These are phyloP conservation scores for Chloris gayana DNA, from an alignment of 176 grass and related monocot genomes.

Conservation along the genomic window DNA sequence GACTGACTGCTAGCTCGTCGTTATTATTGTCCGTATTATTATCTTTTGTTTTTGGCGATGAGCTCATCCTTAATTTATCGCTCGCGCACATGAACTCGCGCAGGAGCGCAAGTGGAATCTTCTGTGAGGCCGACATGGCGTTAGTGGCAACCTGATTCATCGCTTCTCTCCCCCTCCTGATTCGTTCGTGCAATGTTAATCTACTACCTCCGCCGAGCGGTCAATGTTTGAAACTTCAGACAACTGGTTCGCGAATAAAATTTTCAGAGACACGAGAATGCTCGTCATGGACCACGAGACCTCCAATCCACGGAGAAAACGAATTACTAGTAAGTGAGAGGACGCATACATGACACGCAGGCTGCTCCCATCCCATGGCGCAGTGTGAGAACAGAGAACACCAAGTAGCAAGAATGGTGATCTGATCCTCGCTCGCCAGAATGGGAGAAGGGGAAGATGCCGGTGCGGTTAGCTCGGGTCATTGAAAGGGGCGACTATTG, in stretches of 20 bases:
- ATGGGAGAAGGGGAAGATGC: neutral
- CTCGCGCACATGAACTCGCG: slow-evolving; percentile 7
- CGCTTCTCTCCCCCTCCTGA: neutral
- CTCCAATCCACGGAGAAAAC: neutral
- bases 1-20: neutral
- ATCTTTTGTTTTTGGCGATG: neutral
- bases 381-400: too few relatives aligned
- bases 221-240: neutral
- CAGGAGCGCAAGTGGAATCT: neutral
- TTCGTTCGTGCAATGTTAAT: neutral
- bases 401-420: neutral
- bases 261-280: neutral
- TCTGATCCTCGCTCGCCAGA: neutral
- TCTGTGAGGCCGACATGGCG: neutral
- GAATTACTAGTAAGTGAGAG: neutral
- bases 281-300: neutral
- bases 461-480: slow-evolving; percentile 63
- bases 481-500: slow-evolving; percentile 92
- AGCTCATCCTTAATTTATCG: neutral
- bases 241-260: neutral
- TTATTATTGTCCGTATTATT: neutral
- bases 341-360: neutral
- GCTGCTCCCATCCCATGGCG: neutral
- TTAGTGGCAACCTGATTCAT: neutral
- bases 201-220: neutral